Conservation (phyloP, 2,329 filamentous ascomycete species). For the Pestalotiopsis sp. region DNA sequence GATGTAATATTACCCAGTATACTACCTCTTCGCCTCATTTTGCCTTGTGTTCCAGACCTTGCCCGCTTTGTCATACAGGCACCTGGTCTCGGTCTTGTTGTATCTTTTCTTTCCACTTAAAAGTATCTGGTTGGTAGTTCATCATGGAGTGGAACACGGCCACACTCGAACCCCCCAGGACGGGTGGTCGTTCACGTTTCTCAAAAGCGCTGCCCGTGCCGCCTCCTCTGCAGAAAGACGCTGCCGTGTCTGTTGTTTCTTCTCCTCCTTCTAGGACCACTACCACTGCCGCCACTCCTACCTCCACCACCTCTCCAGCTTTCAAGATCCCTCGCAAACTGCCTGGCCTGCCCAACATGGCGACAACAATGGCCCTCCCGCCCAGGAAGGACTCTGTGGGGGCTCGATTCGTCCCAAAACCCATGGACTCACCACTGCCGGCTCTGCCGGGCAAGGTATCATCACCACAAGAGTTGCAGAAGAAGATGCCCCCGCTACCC, state of each 20-base stretch:
- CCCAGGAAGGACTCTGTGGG: conserved; percentile 30
- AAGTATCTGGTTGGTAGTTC: conserved; percentile 17
- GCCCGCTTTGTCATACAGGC: conserved; percentile 8
- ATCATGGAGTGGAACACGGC: conserved; percentile 24
- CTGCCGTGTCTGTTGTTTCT: conserved; percentile 9
- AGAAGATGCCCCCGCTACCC: conserved; percentile 35
- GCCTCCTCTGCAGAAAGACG: conserved; percentile 37
- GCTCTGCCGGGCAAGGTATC: conserved; percentile 25
- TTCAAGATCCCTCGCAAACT: conserved; percentile 27
- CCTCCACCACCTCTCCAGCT: conserved; percentile 17
- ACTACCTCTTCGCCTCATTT: conserved; percentile 8
- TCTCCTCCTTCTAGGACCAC: background rate
- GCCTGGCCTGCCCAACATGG: conserved; percentile 21
- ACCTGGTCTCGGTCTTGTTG: background rate
- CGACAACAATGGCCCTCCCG: conserved; percentile 21
- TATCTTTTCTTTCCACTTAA: background rate
- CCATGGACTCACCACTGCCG: conserved; percentile 34
- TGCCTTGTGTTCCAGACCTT: conserved; percentile 10
- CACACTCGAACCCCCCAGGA: conserved; percentile 35
- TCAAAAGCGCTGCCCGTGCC: conserved; percentile 60
- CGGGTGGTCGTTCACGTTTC: conserved; percentile 56
- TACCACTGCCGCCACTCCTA: background rate
- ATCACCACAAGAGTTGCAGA: conserved; percentile 20
- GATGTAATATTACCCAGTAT: conserved; percentile 8
- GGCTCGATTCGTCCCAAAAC: conserved; percentile 26